These are phyloP conservation scores for Kockiozyma suomiensis DNA, from an alignment of 805 yeast species.

Conservation along the genomic window DNA sequence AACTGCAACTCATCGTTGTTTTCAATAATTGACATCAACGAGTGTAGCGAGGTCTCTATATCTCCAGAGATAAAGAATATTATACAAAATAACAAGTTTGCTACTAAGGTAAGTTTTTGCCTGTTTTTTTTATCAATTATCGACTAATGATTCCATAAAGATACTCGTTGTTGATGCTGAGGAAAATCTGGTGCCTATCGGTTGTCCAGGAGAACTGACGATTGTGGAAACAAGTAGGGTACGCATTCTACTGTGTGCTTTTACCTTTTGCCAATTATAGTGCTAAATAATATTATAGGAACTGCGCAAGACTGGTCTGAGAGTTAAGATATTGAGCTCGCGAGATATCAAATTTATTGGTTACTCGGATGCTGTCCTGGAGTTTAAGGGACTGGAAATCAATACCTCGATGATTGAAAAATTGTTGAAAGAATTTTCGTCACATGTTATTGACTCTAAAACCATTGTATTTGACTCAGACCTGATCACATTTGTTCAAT, in stretches of 20 bases:
- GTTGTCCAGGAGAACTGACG: constrained; percentile 31
- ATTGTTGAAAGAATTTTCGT: not conserved
- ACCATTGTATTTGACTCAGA: not conserved
- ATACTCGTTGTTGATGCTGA: constrained; percentile 6
- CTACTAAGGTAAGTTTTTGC: not conserved
- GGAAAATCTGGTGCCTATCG: constrained; percentile 12
- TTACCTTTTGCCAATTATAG: not conserved
- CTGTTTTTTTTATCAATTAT: not conserved
- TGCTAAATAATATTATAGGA: not conserved
- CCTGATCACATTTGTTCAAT: not conserved
- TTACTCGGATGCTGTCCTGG: not conserved
- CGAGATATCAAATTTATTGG: not conserved
- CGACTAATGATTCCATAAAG: not conserved
- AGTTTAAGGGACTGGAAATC: not conserved
- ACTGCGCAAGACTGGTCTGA: too few species aligned
- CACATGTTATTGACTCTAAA: not conserved
- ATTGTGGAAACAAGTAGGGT: not conserved
- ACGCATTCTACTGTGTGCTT: not conserved
- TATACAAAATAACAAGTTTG: not conserved
- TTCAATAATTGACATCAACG: not conserved
- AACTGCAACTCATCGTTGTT: not conserved
- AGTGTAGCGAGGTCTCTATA: not conserved
- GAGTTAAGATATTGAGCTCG: not conserved
- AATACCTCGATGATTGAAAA: not conserved
- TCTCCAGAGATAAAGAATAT: not conserved